A percentile compares a stretch with the other conserved stretches of the same genome.
Evolutionary conservation across 352 stramenopile genomes (phyloP).

Genomic region (Blastocystis sp.): DNA sequence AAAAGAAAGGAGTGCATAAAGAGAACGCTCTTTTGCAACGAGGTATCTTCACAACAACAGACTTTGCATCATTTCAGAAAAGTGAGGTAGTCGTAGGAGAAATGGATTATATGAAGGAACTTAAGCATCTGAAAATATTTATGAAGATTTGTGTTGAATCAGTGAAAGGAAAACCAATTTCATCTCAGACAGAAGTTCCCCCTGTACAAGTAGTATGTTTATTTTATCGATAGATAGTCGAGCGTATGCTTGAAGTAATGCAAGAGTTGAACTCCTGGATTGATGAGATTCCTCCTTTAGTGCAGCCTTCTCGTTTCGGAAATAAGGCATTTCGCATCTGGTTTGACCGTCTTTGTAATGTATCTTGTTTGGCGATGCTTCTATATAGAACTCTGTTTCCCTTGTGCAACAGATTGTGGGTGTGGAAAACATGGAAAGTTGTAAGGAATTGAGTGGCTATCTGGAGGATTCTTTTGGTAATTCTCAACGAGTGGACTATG

Average conservation of each 20-base stretch:
- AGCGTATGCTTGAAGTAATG: slow-evolving; percentile 63
- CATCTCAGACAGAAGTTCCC: background rate
- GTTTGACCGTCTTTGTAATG: slow-evolving; percentile 74
- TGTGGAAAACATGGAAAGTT: slow-evolving; percentile 27
- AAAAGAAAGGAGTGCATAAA: background rate
- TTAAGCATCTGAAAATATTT: slow-evolving; percentile 21
- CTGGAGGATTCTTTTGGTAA: slow-evolving; percentile 91
- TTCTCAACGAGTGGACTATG: slow-evolving; percentile 90
- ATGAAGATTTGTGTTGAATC: slow-evolving; percentile 46
- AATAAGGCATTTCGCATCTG: slow-evolving; percentile 86
- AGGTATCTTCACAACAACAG: slow-evolving; percentile 56
- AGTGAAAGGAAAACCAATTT: slow-evolving; percentile 29
- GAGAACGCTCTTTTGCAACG: slow-evolving; percentile 34
- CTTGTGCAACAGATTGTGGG: slow-evolving; percentile 34
- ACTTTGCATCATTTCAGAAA: slow-evolving; percentile 57
- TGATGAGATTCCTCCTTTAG: slow-evolving; percentile 80
- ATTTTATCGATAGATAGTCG: background rate
- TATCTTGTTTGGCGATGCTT: slow-evolving; percentile 51
- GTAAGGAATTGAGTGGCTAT: slow-evolving; percentile 82
- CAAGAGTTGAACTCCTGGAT: slow-evolving; percentile 73
- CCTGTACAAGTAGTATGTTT: background rate
- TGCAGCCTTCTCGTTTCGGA: slow-evolving; percentile 86
- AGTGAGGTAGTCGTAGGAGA: background rate
- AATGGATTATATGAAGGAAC: background rate
- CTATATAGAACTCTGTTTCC: slow-evolving; percentile 18